These are phyloP conservation scores for Plantago lanceolata DNA, from an alignment of 305 asterid genomes.

Conservation along the genomic window DNA sequence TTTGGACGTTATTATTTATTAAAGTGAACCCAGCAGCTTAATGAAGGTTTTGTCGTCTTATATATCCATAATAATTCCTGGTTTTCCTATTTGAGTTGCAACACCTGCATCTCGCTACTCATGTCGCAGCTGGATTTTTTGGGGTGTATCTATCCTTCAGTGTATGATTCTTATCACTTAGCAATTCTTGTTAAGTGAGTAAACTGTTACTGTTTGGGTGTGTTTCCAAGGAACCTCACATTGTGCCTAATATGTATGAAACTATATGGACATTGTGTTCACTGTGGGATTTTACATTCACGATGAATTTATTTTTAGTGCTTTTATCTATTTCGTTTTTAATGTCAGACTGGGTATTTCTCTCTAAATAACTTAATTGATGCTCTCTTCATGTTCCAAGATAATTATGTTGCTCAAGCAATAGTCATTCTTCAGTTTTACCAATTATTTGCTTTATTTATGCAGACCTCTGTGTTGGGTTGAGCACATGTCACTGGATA, in stretches of 20 bases:
- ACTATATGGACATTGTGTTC: not conserved
- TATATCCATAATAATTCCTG: not conserved
- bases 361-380: constrained; percentile 13
- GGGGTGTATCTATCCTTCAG: not conserved
- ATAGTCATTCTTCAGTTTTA: constrained; percentile 1
- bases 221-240: not conserved
- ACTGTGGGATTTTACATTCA: not conserved
- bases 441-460: not conserved
- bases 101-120: constrained; percentile 2
- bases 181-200: constrained; percentile 3
- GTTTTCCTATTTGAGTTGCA: constrained; percentile 1
- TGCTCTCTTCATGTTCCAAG: not conserved
- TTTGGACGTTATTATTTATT: constrained; percentile 10
- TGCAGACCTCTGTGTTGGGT: constrained; percentile 95
- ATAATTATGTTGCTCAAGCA: constrained; percentile 11
- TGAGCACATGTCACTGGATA: constrained; percentile 89
- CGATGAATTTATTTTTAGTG: not conserved
- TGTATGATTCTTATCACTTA: constrained; percentile 7
- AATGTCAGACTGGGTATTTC: constrained; percentile 6
- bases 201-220: not conserved
- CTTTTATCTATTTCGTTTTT: not conserved
- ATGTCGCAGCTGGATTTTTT: constrained; percentile 9
- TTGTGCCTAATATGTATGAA: not conserved
- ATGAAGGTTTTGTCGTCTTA: constrained; percentile 18
- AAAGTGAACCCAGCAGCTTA: constrained; percentile 9